Percentiles rank a stretch among this genome's conserved stretches.
phyloP scores from a whole-genome alignment of 768 basidiomycete genomes.

The Kwoniella pini region DNA sequence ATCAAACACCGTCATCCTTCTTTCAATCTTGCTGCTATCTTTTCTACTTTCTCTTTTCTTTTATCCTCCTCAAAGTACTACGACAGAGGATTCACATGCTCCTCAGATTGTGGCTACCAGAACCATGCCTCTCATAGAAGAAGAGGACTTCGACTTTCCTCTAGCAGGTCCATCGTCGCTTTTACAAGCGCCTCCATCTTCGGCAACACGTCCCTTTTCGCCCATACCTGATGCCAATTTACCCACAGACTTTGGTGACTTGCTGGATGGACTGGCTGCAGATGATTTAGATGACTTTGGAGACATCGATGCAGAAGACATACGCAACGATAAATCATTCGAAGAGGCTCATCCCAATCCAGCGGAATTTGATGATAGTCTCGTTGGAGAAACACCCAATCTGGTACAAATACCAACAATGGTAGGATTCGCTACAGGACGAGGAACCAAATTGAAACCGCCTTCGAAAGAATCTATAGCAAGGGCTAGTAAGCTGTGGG shows the following conservation, averaged over 20 bases:
- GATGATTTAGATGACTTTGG: slow-evolving; percentile 39
- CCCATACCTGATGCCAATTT: slow-evolving; percentile 3
- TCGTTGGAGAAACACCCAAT: background rate
- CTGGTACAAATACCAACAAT: background rate
- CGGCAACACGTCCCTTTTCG: background rate
- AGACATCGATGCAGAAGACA: slow-evolving; percentile 20
- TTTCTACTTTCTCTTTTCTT: background rate
- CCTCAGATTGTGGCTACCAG: background rate
- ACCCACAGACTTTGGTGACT: slow-evolving; percentile 24
- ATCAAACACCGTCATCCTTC: slow-evolving; percentile 1
- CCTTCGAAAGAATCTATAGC: slow-evolving; percentile 17
- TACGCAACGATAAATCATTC: slow-evolving; percentile 16
- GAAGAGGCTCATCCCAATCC: slow-evolving; percentile 8
- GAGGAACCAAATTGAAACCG: slow-evolving; percentile 13
- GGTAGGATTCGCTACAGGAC: slow-evolving; percentile 18
- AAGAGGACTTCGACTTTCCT: slow-evolving; percentile 2
- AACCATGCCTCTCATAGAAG: background rate
- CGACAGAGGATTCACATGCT: background rate
- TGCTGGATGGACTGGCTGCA: slow-evolving; percentile 33
- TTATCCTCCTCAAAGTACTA: background rate
- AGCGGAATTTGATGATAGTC: background rate
- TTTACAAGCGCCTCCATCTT: background rate
- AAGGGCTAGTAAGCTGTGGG: slow-evolving; percentile 4
- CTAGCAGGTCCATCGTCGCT: background rate
- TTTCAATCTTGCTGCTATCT: background rate